Base-by-base conservation (phyloP, 208 protist species). In the Trypanosoma platydactyli region DNA sequence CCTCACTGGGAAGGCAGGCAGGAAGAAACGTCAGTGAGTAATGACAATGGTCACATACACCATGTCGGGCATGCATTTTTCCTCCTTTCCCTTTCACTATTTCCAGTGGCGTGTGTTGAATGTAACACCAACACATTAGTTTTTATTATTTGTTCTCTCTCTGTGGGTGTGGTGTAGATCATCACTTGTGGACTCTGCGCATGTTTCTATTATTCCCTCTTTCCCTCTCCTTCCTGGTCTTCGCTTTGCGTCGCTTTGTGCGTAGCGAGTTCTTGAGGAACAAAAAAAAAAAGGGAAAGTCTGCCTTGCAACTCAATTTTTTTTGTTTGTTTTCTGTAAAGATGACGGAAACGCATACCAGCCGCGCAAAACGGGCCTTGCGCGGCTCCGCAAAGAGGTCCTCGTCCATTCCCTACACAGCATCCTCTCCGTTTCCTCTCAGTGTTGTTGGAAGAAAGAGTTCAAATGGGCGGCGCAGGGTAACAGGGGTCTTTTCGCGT, bases 381-480 rank as follows among this genome's bases (percentile, higher is more conserved):
- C 56, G 59, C 52, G 66, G 62, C 5, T 69, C 66, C 29, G 55
- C 67, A 15, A 71, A 80, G 44, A 27, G 40, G 24, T 13, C 69
- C n/a, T 22, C 53, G 57, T 35, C 33, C 18, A 68, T 64, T 63
- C 69, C 77, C 4, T 83, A 83, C 68, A 73, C 72, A 29, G 35
- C 59, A 0, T 64, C 64, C 51, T 63, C 67, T 24, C 68, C 66
- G 0, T 68, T 73, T 44, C 1, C 29, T 16, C 4, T 48, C 0
- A 20, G 46, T 38, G 48, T 25, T 5, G 24, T 2, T 9, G 27
- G 18, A 12, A 16, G 30, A 18, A 42, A 45, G 51, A 29, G 33
- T n/a, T 18, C 15, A 4, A 12, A 51, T 38, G 33, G 33, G 16
- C 22, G 27, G 25, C 42, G 3, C 1, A 65, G 48, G 27, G 29